These are phyloP conservation scores for Phytopythium kandeliae DNA, from an alignment of 352 stramenopile genomes.

Conservation along the genomic window DNA sequence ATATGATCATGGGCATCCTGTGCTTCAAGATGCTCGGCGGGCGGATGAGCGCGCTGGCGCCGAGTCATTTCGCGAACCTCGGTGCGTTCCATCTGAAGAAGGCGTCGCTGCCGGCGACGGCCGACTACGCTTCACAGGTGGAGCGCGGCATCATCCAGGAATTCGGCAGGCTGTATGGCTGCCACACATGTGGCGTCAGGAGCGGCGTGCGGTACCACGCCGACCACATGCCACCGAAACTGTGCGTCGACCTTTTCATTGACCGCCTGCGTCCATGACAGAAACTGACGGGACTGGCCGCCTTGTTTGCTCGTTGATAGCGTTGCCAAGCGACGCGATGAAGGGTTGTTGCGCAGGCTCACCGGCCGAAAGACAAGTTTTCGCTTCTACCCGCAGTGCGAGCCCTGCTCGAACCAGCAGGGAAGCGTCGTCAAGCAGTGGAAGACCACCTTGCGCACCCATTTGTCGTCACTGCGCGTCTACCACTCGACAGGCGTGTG, in stretches of 20 bases:
- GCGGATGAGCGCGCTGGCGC: constrained; percentile 59
- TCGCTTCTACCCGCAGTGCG: constrained; percentile 83
- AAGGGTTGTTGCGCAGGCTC: constrained; percentile 29
- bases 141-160: constrained; percentile 70
- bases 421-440: constrained; percentile 53
- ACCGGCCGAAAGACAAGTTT: constrained; percentile 47
- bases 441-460: constrained; percentile 58
- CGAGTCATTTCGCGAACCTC: constrained; percentile 66
- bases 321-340: constrained; percentile 53
- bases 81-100: constrained; percentile 78
- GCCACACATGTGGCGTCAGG: constrained; percentile 78
- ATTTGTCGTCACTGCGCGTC: constrained; percentile 51
- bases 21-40: constrained; percentile 76
- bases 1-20: constrained; percentile 67
- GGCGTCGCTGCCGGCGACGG: constrained; percentile 65
- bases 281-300: not conserved
- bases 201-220: constrained; percentile 62
- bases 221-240: constrained; percentile 83
- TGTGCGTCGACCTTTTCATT: constrained; percentile 27
- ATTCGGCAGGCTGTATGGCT: constrained; percentile 74
- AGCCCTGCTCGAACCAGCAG: constrained; percentile 78
- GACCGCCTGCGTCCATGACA: not conserved
- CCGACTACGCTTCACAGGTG: constrained; percentile 58
- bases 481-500: constrained; percentile 79
- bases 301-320: constrained; percentile 11